These are phyloP conservation scores for Gentiana dahurica DNA, from an alignment of 257 asterid genomes.

Conservation along the genomic window DNA sequence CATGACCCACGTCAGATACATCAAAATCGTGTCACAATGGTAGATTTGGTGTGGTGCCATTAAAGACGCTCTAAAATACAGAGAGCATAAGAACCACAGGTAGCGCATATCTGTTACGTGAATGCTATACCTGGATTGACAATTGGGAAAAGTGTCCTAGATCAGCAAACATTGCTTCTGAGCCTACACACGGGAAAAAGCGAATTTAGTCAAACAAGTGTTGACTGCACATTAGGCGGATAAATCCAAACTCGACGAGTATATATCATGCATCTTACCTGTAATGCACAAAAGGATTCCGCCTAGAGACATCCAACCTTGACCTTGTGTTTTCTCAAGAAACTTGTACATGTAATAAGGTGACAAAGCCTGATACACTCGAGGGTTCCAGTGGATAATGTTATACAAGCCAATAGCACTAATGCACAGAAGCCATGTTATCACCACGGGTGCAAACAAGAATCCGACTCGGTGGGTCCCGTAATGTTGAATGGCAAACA, in stretches of 20 bases:
- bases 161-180: conserved; percentile 99
- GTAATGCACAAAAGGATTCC: conserved; percentile 88
- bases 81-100: not conserved
- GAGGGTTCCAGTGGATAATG: conserved; percentile 73
- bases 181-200: conserved; percentile 40
- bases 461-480: conserved; percentile 98
- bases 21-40: not conserved
- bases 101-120: not conserved
- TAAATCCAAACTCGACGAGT: not conserved
- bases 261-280: conserved; percentile 24
- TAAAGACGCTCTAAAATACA: too few relatives aligned
- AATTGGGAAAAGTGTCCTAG: conserved; percentile 91
- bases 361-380: conserved; percentile 69
- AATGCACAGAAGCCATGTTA: conserved; percentile 84
- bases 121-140: conserved; percentile 56
- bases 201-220: conserved; percentile 7
- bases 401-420: conserved; percentile 73
- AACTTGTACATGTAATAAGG: conserved; percentile 87
- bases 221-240: not conserved
- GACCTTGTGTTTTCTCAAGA: conserved; percentile 67
- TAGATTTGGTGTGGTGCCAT: too few relatives aligned
- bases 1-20: conserved; percentile 13
- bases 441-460: conserved; percentile 91
- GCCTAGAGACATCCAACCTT: conserved; percentile 96
- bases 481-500: conserved; percentile 94